Base-by-base conservation (phyloP, 2,329 filamentous ascomycete species). In the Neofusicoccum umdonicola region DNA sequence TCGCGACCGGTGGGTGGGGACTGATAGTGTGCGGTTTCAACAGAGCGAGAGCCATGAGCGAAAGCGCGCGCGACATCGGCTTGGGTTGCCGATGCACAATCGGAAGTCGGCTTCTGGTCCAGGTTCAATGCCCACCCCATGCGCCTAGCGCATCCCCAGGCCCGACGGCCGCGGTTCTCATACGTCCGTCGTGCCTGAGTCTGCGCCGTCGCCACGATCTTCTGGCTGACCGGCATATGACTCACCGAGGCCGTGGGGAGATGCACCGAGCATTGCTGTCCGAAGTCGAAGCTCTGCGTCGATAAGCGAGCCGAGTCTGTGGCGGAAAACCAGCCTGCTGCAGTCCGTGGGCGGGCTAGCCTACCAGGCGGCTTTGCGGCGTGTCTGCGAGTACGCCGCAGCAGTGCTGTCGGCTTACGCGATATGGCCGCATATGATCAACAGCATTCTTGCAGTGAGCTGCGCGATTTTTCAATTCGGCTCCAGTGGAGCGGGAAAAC, bases 231-330 rank as follows among this genome's bases (percentile, higher is more conserved):
- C 56, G 56, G 41, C n/a, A n/a, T 13, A 37, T 60, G 42, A 60
- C 56, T 47, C 41, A 60, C 56, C 42, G 42, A 37, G 17, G 5
- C 27, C 39, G 54, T 45, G 11, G 8, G 3, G 8, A 45, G 31
- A 48, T 47, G 42, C 56, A 47, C 56, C 56, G 56, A 60, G 56
- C 54, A 44, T 22, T 22, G 48, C 51, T 17, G n/a, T 39, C 51
- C 34, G 35, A 39, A 39, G 11, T 31, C 35, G 19, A 31, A 15
- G 35, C 6, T 17, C 6, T 7, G n/a, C 22, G 12, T 15, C n/a
- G 39, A 57, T 44, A 44, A 57, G 52, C 52, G 13, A 12, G 6
- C 37, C 17, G 51, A 17, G 34, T 54, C 15, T 17, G 51, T 17
- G 27, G 7, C 15, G 17, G 17, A 12, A 31, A 52, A 7, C 13